These are phyloP conservation scores for Lagenaria siceraria DNA, from an alignment of 306 rosid genomes.

Conservation along the genomic window DNA sequence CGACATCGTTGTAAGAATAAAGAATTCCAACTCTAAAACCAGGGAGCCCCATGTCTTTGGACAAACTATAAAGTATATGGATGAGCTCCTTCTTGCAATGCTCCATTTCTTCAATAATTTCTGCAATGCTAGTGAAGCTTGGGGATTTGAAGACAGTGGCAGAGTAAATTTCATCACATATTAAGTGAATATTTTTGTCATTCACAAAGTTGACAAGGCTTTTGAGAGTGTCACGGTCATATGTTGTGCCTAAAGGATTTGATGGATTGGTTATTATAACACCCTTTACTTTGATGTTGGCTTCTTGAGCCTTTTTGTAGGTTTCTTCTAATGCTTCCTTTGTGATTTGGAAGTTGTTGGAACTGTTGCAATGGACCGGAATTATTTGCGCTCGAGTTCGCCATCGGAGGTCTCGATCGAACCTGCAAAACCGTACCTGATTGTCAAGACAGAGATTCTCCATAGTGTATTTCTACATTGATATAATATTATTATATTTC, in stretches of 20 bases:
- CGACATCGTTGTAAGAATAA: slow-evolving; percentile 64
- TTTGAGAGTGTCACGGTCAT: slow-evolving; percentile 45
- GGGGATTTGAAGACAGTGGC: slow-evolving; percentile 65
- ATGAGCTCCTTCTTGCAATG: slow-evolving; percentile 39
- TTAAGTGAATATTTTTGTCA: slow-evolving; percentile 57
- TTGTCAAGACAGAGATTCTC: not conserved
- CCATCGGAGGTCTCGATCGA: slow-evolving; percentile 66
- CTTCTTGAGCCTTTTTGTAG: slow-evolving; percentile 39
- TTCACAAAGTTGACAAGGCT: slow-evolving; percentile 51
- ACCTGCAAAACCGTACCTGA: slow-evolving; percentile 24
- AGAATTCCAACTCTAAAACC: slow-evolving; percentile 82
- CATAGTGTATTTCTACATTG: not conserved
- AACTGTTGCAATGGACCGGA: slow-evolving; percentile 59
- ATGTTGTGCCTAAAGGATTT: slow-evolving; percentile 65
- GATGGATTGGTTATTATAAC: slow-evolving; percentile 79
- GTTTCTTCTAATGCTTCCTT: slow-evolving; percentile 53
- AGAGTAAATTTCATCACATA: slow-evolving; percentile 81
- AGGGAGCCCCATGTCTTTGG: slow-evolving; percentile 90
- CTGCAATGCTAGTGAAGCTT: slow-evolving; percentile 36
- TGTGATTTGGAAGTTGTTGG: slow-evolving; percentile 60
- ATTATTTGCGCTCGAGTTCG: slow-evolving; percentile 51
- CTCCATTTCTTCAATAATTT: slow-evolving; percentile 40
- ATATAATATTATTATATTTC: too few species aligned
- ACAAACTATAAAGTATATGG: slow-evolving; percentile 63
- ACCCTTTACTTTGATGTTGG: slow-evolving; percentile 58